Conservation (phyloP, 106 monocot genomes). For the Dactylorhiza incarnata region DNA sequence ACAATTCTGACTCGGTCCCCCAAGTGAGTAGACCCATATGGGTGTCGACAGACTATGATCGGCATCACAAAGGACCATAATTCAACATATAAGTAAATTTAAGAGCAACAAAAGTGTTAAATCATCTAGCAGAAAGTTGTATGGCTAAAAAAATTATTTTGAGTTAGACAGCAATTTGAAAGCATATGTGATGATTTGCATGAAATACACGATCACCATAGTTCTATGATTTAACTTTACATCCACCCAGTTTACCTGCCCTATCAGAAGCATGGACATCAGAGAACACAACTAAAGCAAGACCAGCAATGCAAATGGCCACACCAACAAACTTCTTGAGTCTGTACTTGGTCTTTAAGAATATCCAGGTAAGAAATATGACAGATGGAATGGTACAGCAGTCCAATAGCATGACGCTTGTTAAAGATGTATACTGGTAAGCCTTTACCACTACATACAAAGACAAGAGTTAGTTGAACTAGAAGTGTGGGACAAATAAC, state of each 20-base stretch:
- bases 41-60: too few relatives aligned
- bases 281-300: constrained; percentile 78
- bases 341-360: constrained; percentile 86
- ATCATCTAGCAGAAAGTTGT: not conserved
- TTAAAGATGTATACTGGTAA: constrained; percentile 93
- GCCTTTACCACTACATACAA: constrained; percentile 82
- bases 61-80: not conserved
- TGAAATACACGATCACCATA: not conserved
- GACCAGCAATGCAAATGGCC: constrained; percentile 65
- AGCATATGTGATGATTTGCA: not conserved
- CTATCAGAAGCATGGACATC: constrained; percentile 75
- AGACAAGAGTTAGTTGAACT: constrained; percentile 1
- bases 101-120: not conserved
- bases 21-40: too few relatives aligned
- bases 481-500: not conserved
- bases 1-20: too few relatives aligned
- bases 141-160: not conserved
- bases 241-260: constrained; percentile 29
- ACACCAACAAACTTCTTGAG: constrained; percentile 59
- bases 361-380: constrained; percentile 77
- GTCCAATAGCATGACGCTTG: constrained; percentile 94
- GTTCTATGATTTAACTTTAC: not conserved
- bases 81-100: not conserved
- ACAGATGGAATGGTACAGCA: constrained; percentile 92
- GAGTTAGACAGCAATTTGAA: not conserved